These are phyloP conservation scores for Clonostachys rosea DNA, from an alignment of 2,329 filamentous ascomycete genomes.

Conservation along the genomic window DNA sequence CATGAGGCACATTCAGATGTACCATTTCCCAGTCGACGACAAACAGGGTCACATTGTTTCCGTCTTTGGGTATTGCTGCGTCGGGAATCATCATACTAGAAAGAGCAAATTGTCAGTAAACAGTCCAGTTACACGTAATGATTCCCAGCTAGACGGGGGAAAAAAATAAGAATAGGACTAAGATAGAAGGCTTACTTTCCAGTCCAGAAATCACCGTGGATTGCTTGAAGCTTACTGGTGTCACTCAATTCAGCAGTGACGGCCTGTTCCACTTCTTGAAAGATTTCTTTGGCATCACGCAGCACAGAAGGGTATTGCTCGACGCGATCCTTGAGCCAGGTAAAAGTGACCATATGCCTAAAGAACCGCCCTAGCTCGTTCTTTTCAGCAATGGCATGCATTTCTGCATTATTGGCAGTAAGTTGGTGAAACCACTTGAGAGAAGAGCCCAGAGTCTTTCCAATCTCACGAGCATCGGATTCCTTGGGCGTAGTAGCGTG, in stretches of 20 bases:
- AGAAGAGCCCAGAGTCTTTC: not conserved
- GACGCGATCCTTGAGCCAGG: constrained; percentile 30
- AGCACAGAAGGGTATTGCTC: not conserved
- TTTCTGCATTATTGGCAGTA: constrained; percentile 19
- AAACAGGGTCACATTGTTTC: constrained; percentile 29
- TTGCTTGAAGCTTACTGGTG: constrained; percentile 15
- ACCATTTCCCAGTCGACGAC: constrained; percentile 57
- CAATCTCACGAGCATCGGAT: not conserved
- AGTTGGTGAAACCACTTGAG: not conserved
- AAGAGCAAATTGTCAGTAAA: not conserved
- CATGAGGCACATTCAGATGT: constrained; percentile 39
- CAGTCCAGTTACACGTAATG: not conserved
- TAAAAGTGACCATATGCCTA: constrained; percentile 48
- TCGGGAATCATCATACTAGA: constrained; percentile 41
- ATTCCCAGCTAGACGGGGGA: not conserved
- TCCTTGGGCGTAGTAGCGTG: not conserved
- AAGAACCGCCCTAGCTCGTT: constrained; percentile 43
- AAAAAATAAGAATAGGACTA: too few species aligned
- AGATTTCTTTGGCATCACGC: not conserved
- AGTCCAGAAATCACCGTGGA: constrained; percentile 62
- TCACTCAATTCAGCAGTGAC: not conserved
- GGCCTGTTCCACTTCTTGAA: not conserved
- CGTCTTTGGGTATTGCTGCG: constrained; percentile 16
- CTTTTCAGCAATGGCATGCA: constrained; percentile 13
- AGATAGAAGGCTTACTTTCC: constrained; percentile 39